Evolutionary conservation across 148 eudicot genomes (phyloP).

Genomic region (Polygonum maritimum): DNA sequence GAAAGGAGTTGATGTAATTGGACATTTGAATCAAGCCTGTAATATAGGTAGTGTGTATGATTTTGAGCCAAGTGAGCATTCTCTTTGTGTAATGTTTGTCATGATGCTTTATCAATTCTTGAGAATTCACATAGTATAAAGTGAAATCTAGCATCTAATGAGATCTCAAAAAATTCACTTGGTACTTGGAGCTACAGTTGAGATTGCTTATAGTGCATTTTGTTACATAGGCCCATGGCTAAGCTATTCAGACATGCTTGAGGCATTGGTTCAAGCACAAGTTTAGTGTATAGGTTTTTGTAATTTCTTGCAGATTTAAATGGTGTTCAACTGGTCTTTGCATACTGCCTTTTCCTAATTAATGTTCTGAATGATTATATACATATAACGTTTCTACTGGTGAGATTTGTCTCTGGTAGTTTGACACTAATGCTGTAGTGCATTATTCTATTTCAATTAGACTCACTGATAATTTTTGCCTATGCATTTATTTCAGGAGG

Average conservation of each 20-base stretch:
- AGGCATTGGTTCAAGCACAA: not conserved
- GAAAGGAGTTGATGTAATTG: not conserved
- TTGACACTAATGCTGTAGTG: not conserved
- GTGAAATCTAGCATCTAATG: not conserved
- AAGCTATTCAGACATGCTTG: not conserved
- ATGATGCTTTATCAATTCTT: not conserved
- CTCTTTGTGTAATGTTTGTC: not conserved
- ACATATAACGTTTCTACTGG: not conserved
- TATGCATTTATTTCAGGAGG: slow-evolving; percentile 46
- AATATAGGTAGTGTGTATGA: not conserved
- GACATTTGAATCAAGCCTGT: not conserved
- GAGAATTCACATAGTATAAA: not conserved
- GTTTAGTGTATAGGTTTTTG: not conserved
- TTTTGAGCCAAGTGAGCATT: not conserved
- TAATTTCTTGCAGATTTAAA: not conserved
- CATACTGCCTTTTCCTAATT: not conserved
- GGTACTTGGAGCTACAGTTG: not conserved
- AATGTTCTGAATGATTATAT: not conserved
- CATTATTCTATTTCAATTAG: not conserved
- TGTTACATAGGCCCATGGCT: not conserved
- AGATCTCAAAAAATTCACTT: not conserved
- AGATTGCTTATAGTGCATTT: not conserved
- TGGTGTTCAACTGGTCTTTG: not conserved
- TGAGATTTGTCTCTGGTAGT: not conserved
- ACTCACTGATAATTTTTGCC: not conserved